Evolutionary conservation across 495 filamentous ascomycete genomes (phyloP), one percentile per base, ranked within the genome.

Genomic region (Amniculicola lignicola): DNA sequence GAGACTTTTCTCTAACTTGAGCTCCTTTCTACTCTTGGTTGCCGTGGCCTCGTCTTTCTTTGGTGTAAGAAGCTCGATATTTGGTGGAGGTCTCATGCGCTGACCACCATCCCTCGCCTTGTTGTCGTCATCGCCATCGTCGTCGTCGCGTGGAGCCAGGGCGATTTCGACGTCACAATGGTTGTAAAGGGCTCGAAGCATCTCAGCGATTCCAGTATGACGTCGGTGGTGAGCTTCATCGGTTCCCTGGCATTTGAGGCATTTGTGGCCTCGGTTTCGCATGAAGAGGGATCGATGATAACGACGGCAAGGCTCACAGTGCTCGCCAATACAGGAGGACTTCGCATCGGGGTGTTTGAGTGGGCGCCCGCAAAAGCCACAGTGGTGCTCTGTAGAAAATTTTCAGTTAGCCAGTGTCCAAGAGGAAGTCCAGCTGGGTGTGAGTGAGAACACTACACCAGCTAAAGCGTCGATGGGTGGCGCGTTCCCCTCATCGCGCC

Each of bases 261-360:
- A 69, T 15, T 50, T 19, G 18, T 54, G 51, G 16, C n/a, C 36
- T 0, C 59, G 50, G 16, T 44, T 51, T 4, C 48, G 57, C 44
- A 65, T 58, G 54, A 68, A 68, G 19, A 70, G 43, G 21, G 56
- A 41, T 10, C 61, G 65, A 39, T 68, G 63, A 31, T 58, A 68
- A 4, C 61, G 45, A 9, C 1, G 2, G 36, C 66, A 70, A 51
- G 64, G 65, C 50, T 70, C 66, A 0, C 55, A 60, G 35, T 70
- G 66, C 2, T 54, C 11, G n/a, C 66, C 65, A 12, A 67, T 23
- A 51, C 54, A 63, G 16, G 43, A 45, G 12, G 28, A 50, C 35
- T 36, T 51, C 3, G 64, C 61, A 16, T 24, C 22, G n/a, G 57
- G 56, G 37, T 51, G 54, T 1, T 50, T 28, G 3, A 68, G 58